phyloP scores from a whole-genome alignment of 257 asterid species.

The Eucommia ulmoides region DNA sequence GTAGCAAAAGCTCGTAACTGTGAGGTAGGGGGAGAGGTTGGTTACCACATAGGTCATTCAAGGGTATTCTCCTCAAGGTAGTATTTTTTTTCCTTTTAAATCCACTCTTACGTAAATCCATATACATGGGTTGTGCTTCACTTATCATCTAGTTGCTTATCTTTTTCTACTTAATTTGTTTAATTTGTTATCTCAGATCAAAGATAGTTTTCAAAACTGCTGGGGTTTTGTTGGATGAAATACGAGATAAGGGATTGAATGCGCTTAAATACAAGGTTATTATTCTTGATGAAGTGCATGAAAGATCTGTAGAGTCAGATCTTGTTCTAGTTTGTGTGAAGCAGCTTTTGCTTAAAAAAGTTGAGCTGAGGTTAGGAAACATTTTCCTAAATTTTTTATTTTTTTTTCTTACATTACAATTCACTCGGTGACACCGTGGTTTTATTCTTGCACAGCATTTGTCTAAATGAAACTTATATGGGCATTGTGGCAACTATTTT shows the following conservation, averaged over 20 bases:
- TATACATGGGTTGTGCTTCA: no score
- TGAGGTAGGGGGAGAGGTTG: slow-evolving; percentile 90
- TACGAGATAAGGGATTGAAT: slow-evolving; percentile 79
- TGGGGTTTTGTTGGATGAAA: slow-evolving; percentile 95
- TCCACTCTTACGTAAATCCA: no score
- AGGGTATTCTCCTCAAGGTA: slow-evolving; percentile 71
- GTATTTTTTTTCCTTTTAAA: neutral
- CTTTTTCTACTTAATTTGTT: neutral
- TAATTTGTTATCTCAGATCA: slow-evolving; percentile 31
- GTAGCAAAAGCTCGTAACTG: slow-evolving; percentile 80
- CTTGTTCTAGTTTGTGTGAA: slow-evolving; percentile 90
- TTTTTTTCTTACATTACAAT: neutral
- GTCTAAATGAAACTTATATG: no score
- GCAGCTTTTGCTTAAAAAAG: slow-evolving; percentile 65
- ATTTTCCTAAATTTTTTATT: neutral
- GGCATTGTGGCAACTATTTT: no score
- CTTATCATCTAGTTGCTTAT: no score
- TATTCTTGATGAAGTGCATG: slow-evolving; percentile 95
- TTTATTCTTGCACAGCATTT: no score
- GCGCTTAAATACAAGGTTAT: slow-evolving; percentile 90
- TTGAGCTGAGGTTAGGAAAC: slow-evolving; percentile 57
- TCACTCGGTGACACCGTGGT: neutral
- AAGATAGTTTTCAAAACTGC: slow-evolving; percentile 95
- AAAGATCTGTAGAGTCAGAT: slow-evolving; percentile 98
- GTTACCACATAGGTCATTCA: slow-evolving; percentile 95